Evolutionary conservation across 768 basidiomycete genomes (phyloP).

Genomic region (Tulasnella sp.): DNA sequence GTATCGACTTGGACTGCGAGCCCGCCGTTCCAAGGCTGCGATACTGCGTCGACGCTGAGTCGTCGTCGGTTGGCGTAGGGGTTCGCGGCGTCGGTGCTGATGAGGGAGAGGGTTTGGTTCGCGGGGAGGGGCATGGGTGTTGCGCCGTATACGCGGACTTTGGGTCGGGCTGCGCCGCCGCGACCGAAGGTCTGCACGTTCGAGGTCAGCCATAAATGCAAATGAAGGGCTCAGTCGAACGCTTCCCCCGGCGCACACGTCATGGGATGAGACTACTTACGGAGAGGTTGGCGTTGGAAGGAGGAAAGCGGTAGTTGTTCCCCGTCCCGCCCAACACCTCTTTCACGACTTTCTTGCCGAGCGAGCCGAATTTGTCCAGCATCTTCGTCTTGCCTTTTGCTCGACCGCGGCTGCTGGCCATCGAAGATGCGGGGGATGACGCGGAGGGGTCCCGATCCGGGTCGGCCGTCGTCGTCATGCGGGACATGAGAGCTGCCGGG

Average conservation of each 20-base stretch:
- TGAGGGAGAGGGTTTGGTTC: background rate
- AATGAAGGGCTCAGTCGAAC: no score
- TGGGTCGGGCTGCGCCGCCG: background rate
- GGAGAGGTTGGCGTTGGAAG: no score
- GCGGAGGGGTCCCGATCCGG: no score
- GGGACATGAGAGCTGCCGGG: background rate
- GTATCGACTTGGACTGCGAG: background rate
- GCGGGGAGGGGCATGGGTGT: background rate
- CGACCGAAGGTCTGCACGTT: background rate
- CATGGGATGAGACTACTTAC: background rate
- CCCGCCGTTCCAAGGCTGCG: no score
- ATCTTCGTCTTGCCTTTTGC: background rate
- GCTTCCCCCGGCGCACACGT: no score
- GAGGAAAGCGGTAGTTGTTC: no score
- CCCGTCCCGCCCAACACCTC: background rate
- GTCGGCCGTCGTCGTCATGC: background rate
- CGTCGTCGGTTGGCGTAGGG: background rate
- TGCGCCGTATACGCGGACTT: background rate
- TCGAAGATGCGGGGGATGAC: background rate
- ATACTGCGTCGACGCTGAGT: no score
- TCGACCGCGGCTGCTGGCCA: background rate
- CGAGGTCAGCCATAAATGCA: background rate
- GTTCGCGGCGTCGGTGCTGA: background rate
- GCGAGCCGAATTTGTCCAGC: background rate
- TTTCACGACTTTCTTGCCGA: background rate